Evolutionary conservation across 140 eudicot genomes (phyloP), one percentile per base, ranked within the genome.

Genomic region (Anethum foeniculum): DNA sequence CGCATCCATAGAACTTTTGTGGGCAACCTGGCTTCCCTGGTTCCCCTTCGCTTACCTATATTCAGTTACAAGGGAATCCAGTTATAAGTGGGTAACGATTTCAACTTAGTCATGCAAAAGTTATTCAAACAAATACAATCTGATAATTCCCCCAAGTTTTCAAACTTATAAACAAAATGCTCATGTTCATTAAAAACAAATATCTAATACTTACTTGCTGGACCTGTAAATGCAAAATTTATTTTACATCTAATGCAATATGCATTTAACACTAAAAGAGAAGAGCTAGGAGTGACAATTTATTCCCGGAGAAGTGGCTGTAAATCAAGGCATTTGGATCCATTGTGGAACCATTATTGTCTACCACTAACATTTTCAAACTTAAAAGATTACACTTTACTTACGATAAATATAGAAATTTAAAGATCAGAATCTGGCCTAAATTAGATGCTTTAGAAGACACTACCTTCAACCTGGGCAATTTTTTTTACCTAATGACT

Each of bases 11-110:
- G 75, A 8, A 88, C 85, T 86, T 90, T 90, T 30, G 94, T 90
- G 18, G 94, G 94, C 88, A 90, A 71, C 92, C 94, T 90, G 3
- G 94, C 94, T 87, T 90, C 94, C 76, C 94, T 49, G 32, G 94
- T 90, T 51, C 94, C 94, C 92, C 86, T 90, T 13, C 94, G 90
- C 44, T 90, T 90, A 90, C 94, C 94, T 90, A 56, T 69, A 71
- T 27, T 16, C 2, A 15, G 15, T 39, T 39, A 38, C 10, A 43
- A 3, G 0, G n/a, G 15, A 8, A 51, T 48, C 21, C 47, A 73
- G 3, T 0, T 11, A 18, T 23, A 51, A 28, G 41, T 27, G 43
- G 77, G 19, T 10, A 21, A 81, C 25, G 60, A 39, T 19, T 60
- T 47, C n/a, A 21, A 68, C 38, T 43, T 49, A 49, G 56, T 16